These are phyloP conservation scores for Leccinum solheimii DNA, from an alignment of 1,284 basidiomycete species.

Conservation along the genomic window DNA sequence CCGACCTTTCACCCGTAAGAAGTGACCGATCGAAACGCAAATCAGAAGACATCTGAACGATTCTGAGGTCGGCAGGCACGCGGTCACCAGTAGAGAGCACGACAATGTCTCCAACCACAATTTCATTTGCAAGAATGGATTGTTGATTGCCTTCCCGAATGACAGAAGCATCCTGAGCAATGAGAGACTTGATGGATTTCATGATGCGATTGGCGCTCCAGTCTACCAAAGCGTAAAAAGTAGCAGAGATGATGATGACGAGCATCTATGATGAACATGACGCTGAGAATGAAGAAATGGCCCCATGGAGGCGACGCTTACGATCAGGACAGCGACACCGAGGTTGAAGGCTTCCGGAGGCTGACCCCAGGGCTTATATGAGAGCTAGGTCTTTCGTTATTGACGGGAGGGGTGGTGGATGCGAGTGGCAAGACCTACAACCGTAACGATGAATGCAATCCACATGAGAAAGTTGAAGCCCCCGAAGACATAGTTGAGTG, in stretches of 20 bases:
- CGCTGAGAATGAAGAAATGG: neutral
- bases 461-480: slow-evolving; percentile 55
- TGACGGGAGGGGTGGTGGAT: slow-evolving; percentile 41
- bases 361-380: slow-evolving; percentile 46
- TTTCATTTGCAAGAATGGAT: slow-evolving; percentile 70
- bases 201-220: slow-evolving; percentile 39
- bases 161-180: slow-evolving; percentile 43
- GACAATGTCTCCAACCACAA: slow-evolving; percentile 83
- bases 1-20: slow-evolving; percentile 56
- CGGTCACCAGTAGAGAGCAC: slow-evolving; percentile 75
- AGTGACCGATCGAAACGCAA: slow-evolving; percentile 62
- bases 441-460: slow-evolving; percentile 47
- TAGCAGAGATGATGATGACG: slow-evolving; percentile 68
- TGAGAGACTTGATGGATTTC: slow-evolving; percentile 40
- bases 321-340: slow-evolving; percentile 77
- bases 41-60: slow-evolving; percentile 55
- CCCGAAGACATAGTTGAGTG: slow-evolving; percentile 51
- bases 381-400: slow-evolving; percentile 38
- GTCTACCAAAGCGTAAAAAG: slow-evolving; percentile 43
- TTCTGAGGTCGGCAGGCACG: slow-evolving; percentile 80
- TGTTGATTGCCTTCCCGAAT: slow-evolving; percentile 59
- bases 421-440: slow-evolving; percentile 31
- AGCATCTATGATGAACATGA: slow-evolving; percentile 28
- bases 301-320: slow-evolving; percentile 48
- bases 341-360: slow-evolving; percentile 51